Percentiles rank a stretch among this genome's conserved stretches.
These are phyloP conservation scores for Hyphodiscus hymeniophilus DNA, from an alignment of 495 filamentous ascomycete genomes.

Conservation along the genomic window DNA sequence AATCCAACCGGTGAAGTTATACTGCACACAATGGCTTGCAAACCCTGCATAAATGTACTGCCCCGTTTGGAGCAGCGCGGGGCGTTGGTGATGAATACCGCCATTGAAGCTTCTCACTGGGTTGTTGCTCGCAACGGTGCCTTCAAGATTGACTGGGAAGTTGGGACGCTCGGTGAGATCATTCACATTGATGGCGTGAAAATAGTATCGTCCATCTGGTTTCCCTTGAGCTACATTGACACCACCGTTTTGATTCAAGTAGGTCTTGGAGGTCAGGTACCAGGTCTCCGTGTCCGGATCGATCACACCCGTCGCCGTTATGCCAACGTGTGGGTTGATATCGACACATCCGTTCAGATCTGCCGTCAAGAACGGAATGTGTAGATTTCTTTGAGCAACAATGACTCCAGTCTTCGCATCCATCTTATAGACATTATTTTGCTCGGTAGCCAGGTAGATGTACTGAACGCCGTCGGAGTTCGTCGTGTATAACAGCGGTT, in stretches of 20 bases:
- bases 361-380: slow-evolving; percentile 34
- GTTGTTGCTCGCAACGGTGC: slow-evolving; percentile 29
- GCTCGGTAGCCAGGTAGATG: slow-evolving; percentile 36
- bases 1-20: slow-evolving; percentile 38
- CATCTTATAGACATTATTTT: slow-evolving; percentile 39
- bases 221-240: background rate
- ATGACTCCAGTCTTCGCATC: slow-evolving; percentile 38
- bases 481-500: slow-evolving; percentile 39
- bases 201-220: slow-evolving; percentile 22
- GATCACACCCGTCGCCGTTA: slow-evolving; percentile 40
- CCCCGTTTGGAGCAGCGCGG: slow-evolving; percentile 25
- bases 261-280: slow-evolving; percentile 34
- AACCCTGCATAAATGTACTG: slow-evolving; percentile 31
- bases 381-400: slow-evolving; percentile 29
- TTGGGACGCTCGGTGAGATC: slow-evolving; percentile 27
- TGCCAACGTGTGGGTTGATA: slow-evolving; percentile 35
- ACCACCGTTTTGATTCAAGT: background rate
- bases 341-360: slow-evolving; percentile 37
- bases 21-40: slow-evolving; percentile 38
- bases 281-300: slow-evolving; percentile 36
- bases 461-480: slow-evolving; percentile 28
- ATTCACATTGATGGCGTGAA: slow-evolving; percentile 31
- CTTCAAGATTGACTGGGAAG: slow-evolving; percentile 33
- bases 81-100: slow-evolving; percentile 34
- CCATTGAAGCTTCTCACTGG: slow-evolving; percentile 30